These are phyloP conservation scores for Aspergillus puulaauensis DNA, from an alignment of 2,329 filamentous ascomycete species.

Conservation along the genomic window DNA sequence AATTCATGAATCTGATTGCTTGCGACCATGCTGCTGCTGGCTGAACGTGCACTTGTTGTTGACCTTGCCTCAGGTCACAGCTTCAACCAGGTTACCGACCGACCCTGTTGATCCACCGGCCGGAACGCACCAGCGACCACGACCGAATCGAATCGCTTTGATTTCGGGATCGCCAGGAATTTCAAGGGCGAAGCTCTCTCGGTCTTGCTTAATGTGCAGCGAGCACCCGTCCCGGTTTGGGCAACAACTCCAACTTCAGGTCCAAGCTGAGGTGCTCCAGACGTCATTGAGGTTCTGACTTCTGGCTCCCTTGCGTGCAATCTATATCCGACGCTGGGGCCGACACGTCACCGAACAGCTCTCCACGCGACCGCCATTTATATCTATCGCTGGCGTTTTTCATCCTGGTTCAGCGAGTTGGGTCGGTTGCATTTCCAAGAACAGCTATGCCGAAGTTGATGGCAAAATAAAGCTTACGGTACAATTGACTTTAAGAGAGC, in stretches of 20 bases:
- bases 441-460: background rate
- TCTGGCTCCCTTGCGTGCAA: background rate
- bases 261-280: background rate
- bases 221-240: background rate
- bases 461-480: too few relatives aligned
- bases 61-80: background rate
- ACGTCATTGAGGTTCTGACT: background rate
- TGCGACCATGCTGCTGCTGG: background rate
- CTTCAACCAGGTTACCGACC: background rate
- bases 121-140: background rate
- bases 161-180: background rate
- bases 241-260: background rate
- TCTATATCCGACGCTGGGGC: background rate
- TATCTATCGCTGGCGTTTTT: background rate
- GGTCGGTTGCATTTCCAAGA: background rate
- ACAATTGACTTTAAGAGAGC: too few relatives aligned
- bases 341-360: constrained; percentile 4
- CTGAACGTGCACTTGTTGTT: background rate
- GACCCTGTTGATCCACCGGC: background rate
- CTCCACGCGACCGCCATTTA: background rate
- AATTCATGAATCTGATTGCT: background rate
- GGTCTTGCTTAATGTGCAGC: background rate
- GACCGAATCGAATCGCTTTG: background rate
- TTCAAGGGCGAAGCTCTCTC: background rate
- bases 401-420: background rate